Base-by-base conservation (phyloP, 164 flowering plant species). In the Cinnamomum micranthum region DNA sequence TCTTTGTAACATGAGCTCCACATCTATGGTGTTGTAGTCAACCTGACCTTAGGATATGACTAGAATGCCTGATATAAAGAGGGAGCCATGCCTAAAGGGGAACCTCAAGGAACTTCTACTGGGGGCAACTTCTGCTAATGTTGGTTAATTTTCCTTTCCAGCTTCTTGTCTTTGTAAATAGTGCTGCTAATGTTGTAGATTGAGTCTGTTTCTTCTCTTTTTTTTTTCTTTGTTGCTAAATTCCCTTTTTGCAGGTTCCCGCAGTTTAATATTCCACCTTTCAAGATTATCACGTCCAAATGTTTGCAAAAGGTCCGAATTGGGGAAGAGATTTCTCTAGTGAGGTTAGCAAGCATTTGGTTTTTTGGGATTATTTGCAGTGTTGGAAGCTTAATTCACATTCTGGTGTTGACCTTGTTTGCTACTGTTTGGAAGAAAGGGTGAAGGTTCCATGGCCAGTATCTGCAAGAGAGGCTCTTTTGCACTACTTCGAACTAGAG, bases 361-460 rank as follows among this genome's bases (percentile, higher is more conserved):
- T 27, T 28, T 28, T 27, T 66, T 7, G 67, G 35, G 28, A 27
- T 15, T 17, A 24, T 62, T 24, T 51, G 50, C 68, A 22, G 14
- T 58, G 65, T 50, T 71, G 31, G n/a, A 51, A 51, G 33, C 75
- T 51, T 74, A 33, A 62, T 68, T 51, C 28, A 64, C 62, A 60
- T 80, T 25, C 3, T 17, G 65, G 74, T 82, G 73, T 83, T 89
- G 79, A 88, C 67, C 55, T 74, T 52, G 77, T 63, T 35, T 67
- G 47, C 76, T 72, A 76, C 76, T 85, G 76, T 80, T 81, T 83
- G 99, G 85, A 93, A 90, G 99, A 84, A 91, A 95, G 99, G 92
- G 66, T 89, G 91, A 93, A 93, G 92, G 80, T 91, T 80, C 76
- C 98, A 12, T 95, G 99, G 99, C 99, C 99, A 35, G 74, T 95